phyloP scores from a whole-genome alignment of 352 stramenopile genomes.

The Phytopythium oedochilum region DNA sequence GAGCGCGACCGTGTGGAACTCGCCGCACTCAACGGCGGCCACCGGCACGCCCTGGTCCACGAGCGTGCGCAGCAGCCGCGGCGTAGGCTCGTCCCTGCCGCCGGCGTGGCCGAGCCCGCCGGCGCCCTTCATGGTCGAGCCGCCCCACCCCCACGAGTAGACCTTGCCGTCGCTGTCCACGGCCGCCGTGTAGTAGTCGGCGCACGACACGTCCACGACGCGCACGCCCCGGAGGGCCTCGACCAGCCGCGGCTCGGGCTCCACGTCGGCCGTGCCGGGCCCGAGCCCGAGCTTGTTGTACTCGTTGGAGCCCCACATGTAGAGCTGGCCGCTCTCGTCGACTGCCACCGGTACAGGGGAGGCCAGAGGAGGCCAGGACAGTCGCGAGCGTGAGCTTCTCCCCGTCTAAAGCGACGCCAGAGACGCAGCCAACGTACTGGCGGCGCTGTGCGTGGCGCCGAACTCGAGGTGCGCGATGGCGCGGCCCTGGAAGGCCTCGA shows the following conservation, averaged over 20 bases:
- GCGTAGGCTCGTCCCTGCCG: conserved; percentile 68
- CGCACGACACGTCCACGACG: conserved; percentile 82
- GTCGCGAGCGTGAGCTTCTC: neutral
- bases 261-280: conserved; percentile 36
- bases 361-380: neutral
- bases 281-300: conserved; percentile 80
- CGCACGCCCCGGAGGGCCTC: conserved; percentile 63
- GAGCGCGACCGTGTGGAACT: conserved; percentile 89
- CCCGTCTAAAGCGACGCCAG: neutral
- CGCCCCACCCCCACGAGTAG: conserved; percentile 90
- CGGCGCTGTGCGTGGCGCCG: conserved; percentile 72
- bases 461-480: conserved; percentile 67
- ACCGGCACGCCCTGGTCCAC: conserved; percentile 83
- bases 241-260: conserved; percentile 50
- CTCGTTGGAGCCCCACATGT: conserved; percentile 88
- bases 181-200: conserved; percentile 83
- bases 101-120: conserved; percentile 70
- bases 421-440: conserved; percentile 42
- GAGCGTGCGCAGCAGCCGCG: conserved; percentile 58
- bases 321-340: conserved; percentile 61
- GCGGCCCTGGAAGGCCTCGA: conserved; percentile 67
- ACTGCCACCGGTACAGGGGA: conserved; percentile 23
- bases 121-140: conserved; percentile 78
- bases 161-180: conserved; percentile 84
- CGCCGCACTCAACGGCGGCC: conserved; percentile 64